phyloP scores from a whole-genome alignment of 257 asterid species.

The Solanum rostratum region DNA sequence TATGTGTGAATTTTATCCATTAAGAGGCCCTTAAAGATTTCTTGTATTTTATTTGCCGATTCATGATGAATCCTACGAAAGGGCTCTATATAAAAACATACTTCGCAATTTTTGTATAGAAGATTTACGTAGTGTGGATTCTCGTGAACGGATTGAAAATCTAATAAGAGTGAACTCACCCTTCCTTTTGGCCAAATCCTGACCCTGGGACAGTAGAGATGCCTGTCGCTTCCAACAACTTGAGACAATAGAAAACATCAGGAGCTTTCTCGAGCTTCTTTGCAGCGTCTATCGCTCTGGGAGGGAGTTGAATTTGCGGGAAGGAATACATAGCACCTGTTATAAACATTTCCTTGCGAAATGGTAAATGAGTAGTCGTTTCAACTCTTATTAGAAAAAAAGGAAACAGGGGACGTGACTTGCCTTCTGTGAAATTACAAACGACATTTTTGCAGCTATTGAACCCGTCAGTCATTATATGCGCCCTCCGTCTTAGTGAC shows the following conservation, averaged over 20 bases:
- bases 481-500: conserved; percentile 88
- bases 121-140: background rate
- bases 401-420: background rate
- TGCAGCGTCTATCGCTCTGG: conserved; percentile 82
- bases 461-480: conserved; percentile 87
- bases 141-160: background rate
- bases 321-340: conserved; percentile 99
- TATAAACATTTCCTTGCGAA: background rate
- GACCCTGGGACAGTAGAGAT: conserved; percentile 99
- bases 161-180: conserved; percentile 29
- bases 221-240: conserved; percentile 92
- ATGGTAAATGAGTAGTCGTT: background rate
- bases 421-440: conserved; percentile 97
- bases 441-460: conserved; percentile 94
- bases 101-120: background rate
- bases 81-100: background rate
- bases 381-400: background rate
- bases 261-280: conserved; percentile 70
- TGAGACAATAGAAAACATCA: conserved; percentile 88
- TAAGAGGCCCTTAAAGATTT: too few species aligned
- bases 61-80: background rate
- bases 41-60: too few species aligned
- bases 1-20: background rate
- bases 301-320: conserved; percentile 93
- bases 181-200: conserved; percentile 97